Base-by-base conservation (phyloP, 768 basidiomycete species). In the Naganishia vaughanmartiniae region DNA sequence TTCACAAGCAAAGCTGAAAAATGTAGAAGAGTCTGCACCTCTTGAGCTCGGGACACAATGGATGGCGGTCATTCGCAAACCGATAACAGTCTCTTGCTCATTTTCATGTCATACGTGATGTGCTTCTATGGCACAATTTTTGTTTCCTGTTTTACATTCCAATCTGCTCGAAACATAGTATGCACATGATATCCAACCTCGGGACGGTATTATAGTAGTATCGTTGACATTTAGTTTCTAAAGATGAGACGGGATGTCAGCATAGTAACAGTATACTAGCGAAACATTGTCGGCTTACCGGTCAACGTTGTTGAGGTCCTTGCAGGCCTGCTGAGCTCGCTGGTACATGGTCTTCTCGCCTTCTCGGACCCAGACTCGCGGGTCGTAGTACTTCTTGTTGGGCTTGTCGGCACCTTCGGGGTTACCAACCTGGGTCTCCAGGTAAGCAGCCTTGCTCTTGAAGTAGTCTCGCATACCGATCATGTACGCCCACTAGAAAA, bases 331-430 rank as follows among this genome's bases (percentile, higher is more conserved):
- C 84, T 93, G 91, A 84, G 96, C 92, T 79, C 95, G 92, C 73
- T 82, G 86, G 57, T 81, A 56, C 74, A 98, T 87, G 24, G 93
- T 95, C 88, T 94, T 93, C 85, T 98, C 93, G 74, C 94, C 94
- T 84, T 96, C 93, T 77, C 95, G 91, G 63, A 99, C 93, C 95
- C 95, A 99, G 71, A 94, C 89, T 85, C 95, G 91, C 60, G 93
- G 94, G 82, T 95, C 72, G 36, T 54, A 73, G 56, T 78, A 63
- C 88, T 98, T 99, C 90, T 99, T 99, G 89, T 99, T 98, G 69
- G 95, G 95, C 86, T 95, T 95, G 84, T 97, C 94, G 26, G 88
- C 81, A 54, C 93, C 94, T 30, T 97, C 94, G 48, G 96, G 96
- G 86, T 97, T 98, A 60, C 95, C 95, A 73, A 98, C 92, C 81